Base-by-base conservation (phyloP, 108 stramenopile species). In the Conticribra guillardii region DNA sequence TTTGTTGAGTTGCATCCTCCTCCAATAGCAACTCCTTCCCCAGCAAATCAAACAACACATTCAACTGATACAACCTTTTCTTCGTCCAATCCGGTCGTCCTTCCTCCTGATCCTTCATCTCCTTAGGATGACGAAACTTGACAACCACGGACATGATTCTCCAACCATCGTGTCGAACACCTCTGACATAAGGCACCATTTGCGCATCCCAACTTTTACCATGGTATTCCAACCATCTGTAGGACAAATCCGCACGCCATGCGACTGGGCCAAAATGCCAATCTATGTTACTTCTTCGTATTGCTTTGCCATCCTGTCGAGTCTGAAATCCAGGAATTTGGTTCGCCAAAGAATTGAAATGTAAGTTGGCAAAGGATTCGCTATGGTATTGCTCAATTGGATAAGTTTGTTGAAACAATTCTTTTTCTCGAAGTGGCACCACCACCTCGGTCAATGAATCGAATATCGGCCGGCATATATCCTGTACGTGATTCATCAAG, bases 351-450 rank as follows among this genome's bases (percentile, higher is more conserved):
- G 78, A 41, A 71, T 84, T 59, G 29, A 88, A 75, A 37, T 84
- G 82, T 19, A 82, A 30, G 48, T 84, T 88, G 34, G 71, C 85
- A 74, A 75, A 88, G 3, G 64, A 60, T 51, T 88, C 87, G 24
- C 80, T 82, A 34, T 88, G 87, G 50, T 80, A 88, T 64, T 88
- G 87, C 58, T 88, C 87, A n/a, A 82, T 82, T 3, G 87, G 87
- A 76, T 88, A 88, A 1, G 69, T 76, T 54, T 54, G 27, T 53
- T 58, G 71, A 61, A 88, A 88, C 19, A 59, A 49, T 24, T 56
- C 37, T 18, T 67, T 68, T 27, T 54, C 49, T 47, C 87, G 74
- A 24, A 34, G 23, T 21, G 81, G 81, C 14, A 82, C 83, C 34
- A 75, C 69, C 34, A 84, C 61, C 56, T 88, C 83, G n/a, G 76